Evolutionary conservation across 2,329 filamentous ascomycete species (phyloP).

Genomic region (Colletotrichum siamense): DNA sequence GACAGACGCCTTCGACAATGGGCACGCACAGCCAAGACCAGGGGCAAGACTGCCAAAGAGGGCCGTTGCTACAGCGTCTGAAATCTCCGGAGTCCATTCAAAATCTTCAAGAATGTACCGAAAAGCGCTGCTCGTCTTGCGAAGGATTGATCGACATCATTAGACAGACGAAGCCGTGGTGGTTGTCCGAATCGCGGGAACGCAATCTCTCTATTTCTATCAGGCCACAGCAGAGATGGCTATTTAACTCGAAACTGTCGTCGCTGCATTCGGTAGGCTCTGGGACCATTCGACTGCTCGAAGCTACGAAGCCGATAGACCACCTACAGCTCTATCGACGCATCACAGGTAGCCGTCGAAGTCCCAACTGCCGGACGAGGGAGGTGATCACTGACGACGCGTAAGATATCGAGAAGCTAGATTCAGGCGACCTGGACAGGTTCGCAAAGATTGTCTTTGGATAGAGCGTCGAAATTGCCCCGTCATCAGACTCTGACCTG

Average conservation of each 20-base stretch:
- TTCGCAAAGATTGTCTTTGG: background rate
- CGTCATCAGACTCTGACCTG: background rate
- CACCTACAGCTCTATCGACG: background rate
- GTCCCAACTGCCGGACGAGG: accelerated
- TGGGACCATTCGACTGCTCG: background rate
- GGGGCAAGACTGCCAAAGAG: background rate
- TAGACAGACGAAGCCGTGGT: background rate
- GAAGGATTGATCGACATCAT: background rate
- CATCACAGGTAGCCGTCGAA: background rate
- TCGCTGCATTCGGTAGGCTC: background rate
- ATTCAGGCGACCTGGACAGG: background rate
- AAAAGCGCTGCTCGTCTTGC: background rate
- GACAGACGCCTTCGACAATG: background rate
- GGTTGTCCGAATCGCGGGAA: background rate
- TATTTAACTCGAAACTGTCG: background rate
- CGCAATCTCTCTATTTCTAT: background rate
- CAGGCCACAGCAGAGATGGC: background rate
- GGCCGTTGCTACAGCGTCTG: background rate
- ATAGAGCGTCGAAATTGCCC: background rate
- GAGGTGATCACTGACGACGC: background rate
- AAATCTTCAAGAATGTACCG: background rate
- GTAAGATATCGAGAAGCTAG: background rate
- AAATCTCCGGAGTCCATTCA: background rate
- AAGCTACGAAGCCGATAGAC: background rate
- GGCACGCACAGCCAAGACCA: background rate